Conservation (phyloP, 805 yeast genomes). For the Candida ipomoeae region DNA sequence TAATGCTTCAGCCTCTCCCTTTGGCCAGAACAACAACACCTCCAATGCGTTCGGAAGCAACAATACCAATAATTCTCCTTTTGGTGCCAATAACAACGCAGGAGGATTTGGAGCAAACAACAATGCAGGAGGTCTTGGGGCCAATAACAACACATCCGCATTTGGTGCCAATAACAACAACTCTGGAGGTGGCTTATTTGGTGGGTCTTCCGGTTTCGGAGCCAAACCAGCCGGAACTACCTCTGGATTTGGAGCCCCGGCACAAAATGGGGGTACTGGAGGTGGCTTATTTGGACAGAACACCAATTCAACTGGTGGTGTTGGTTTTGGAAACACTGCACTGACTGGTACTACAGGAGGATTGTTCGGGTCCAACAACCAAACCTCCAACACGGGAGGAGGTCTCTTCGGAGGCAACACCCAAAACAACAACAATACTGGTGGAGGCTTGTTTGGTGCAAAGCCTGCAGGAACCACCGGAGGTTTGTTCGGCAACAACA, state of each 20-base stretch:
- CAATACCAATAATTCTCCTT: slow-evolving; percentile 19
- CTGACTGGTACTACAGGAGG: slow-evolving; percentile 15
- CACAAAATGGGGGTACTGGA: slow-evolving; percentile 14
- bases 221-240: slow-evolving; percentile 16
- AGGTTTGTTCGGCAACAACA: slow-evolving; percentile 16
- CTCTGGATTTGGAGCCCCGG: slow-evolving; percentile 7
- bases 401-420: slow-evolving; percentile 14
- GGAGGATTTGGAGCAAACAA: slow-evolving; percentile 12
- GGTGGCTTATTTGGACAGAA: slow-evolving; percentile 13
- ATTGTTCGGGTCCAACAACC: slow-evolving; percentile 20
- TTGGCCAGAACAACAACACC: slow-evolving; percentile 13
- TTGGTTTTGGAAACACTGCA: slow-evolving; percentile 11
- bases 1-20: slow-evolving; percentile 9
- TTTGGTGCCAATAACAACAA: slow-evolving; percentile 11
- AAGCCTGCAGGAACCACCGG: slow-evolving; percentile 15
- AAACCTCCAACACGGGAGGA: slow-evolving; percentile 4
- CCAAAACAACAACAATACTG: slow-evolving; percentile 18
- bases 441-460: slow-evolving; percentile 31
- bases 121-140: slow-evolving; percentile 13
- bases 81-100: slow-evolving; percentile 8
- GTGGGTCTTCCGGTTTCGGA: slow-evolving; percentile 27
- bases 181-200: slow-evolving; percentile 27
- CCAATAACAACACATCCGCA: slow-evolving; percentile 10
- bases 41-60: slow-evolving; percentile 29
- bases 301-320: slow-evolving; percentile 7